Percentiles rank a stretch among this genome's conserved stretches.
Evolutionary conservation across 2,329 filamentous ascomycete species (phyloP).

Genomic region (Diaporthe sp.): DNA sequence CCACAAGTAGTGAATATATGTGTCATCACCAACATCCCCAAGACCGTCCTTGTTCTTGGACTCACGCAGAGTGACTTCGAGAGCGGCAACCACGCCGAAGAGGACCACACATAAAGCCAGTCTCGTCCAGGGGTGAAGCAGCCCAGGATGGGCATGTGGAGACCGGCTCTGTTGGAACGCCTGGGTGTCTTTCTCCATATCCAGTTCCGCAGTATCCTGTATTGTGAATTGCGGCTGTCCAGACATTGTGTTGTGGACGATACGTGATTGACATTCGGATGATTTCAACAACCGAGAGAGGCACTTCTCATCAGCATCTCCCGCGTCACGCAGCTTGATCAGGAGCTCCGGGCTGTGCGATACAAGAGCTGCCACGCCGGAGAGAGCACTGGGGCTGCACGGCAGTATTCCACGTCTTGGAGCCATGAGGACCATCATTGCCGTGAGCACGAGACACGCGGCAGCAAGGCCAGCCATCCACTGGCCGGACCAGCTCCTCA

Average conservation of each 20-base stretch:
- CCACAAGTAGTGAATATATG: conserved; percentile 48
- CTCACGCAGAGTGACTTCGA: conserved; percentile 47
- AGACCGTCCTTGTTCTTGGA: conserved; percentile 47
- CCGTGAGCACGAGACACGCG: neutral
- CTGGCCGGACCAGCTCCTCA: neutral
- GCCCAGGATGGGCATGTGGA: conserved; percentile 43
- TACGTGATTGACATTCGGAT: neutral
- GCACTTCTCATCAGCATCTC: neutral
- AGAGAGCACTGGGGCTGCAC: neutral
- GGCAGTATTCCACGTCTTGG: neutral
- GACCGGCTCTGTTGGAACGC: conserved; percentile 23
- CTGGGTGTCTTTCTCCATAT: neutral
- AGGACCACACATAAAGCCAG: conserved; percentile 42
- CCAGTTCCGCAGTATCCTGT: neutral
- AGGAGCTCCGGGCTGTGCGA: neutral
- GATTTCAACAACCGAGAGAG: neutral
- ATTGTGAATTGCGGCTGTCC: neutral
- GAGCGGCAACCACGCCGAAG: conserved; percentile 45
- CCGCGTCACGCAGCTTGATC: neutral
- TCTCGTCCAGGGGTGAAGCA: conserved; percentile 44
- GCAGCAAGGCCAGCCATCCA: neutral
- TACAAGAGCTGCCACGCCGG: neutral
- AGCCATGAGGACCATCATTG: neutral
- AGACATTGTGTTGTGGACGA: neutral
- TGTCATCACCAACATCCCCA: conserved; percentile 41